These are phyloP conservation scores for Penicillium sp. DNA, from an alignment of 2,329 filamentous ascomycete species.

Conservation along the genomic window DNA sequence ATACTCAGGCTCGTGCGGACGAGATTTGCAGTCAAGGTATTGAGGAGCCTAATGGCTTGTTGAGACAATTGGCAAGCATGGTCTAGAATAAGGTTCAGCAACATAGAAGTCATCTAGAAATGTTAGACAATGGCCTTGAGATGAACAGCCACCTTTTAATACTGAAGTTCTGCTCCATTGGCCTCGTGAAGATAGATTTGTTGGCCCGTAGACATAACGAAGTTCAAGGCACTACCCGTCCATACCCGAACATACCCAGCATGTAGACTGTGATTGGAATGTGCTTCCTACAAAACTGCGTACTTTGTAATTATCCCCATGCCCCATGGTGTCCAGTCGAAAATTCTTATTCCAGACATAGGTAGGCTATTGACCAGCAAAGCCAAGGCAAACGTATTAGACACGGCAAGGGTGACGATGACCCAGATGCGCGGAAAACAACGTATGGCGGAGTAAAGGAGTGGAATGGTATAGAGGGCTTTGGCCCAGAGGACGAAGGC, in stretches of 20 bases:
- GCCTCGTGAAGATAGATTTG: too few species aligned
- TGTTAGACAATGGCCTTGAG: background rate
- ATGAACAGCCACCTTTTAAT: background rate
- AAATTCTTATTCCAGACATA: too few species aligned
- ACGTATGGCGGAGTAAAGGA: too few species aligned
- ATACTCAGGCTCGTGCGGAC: constrained; percentile 32
- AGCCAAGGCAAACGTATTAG: too few species aligned
- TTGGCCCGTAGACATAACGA: constrained; percentile 7
- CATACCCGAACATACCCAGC: constrained; percentile 33
- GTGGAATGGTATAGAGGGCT: too few species aligned
- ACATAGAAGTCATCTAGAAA: background rate
- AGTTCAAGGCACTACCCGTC: constrained; percentile 38
- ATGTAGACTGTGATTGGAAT: constrained; percentile 36
- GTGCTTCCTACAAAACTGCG: constrained; percentile 28
- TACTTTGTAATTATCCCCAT: constrained; percentile 17
- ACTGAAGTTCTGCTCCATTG: too few species aligned
- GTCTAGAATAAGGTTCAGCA: constrained; percentile 1
- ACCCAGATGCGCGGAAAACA: too few species aligned
- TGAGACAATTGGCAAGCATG: constrained; percentile 24
- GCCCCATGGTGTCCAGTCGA: constrained; percentile 21
- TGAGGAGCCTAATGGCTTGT: constrained; percentile 28
- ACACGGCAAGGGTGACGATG: too few species aligned
- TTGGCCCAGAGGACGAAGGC: too few species aligned
- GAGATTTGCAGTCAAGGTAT: constrained; percentile 27
- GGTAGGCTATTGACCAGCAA: too few species aligned